These are phyloP conservation scores for Epithemia pelagica DNA, from an alignment of 108 stramenopile species.

Conservation along the genomic window DNA sequence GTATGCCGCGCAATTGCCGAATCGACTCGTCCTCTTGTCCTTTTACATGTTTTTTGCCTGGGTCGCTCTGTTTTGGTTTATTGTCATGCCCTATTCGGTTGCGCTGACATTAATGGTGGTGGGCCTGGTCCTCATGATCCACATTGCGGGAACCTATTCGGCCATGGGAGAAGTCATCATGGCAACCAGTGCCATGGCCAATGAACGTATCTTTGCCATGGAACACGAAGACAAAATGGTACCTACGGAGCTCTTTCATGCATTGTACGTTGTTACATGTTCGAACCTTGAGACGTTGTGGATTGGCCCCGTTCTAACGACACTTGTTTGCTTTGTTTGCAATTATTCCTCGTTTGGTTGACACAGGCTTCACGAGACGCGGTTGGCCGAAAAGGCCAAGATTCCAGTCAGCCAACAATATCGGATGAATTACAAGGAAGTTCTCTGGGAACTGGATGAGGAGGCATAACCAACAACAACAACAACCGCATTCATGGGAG, in stretches of 20 bases:
- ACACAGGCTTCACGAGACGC: not conserved
- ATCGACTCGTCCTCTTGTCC: constrained; percentile 15
- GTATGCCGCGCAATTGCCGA: constrained; percentile 30
- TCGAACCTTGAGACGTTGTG: too few species aligned
- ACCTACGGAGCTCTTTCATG: not conserved
- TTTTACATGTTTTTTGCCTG: constrained; percentile 32
- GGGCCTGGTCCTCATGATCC: not conserved
- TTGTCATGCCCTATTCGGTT: not conserved
- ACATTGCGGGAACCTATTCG: not conserved
- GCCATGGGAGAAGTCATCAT: constrained; percentile 5
- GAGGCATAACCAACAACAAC: too few species aligned
- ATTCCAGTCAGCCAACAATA: constrained; percentile 4
- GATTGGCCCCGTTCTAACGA: too few species aligned
- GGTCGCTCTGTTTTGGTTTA: constrained; percentile 13
- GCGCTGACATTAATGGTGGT: not conserved
- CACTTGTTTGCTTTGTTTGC: not conserved
- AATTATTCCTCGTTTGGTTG: not conserved
- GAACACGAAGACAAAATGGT: constrained; percentile 1
- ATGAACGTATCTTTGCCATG: not conserved
- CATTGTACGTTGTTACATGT: not conserved
- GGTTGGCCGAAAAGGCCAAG: not conserved
- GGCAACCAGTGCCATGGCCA: constrained; percentile 3
- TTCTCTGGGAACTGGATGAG: not conserved
- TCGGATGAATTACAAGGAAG: constrained; percentile 1
- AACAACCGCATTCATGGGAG: too few species aligned